Evolutionary conservation across 768 basidiomycete species (phyloP).

Genomic region (Xerocomellus dryophilus): DNA sequence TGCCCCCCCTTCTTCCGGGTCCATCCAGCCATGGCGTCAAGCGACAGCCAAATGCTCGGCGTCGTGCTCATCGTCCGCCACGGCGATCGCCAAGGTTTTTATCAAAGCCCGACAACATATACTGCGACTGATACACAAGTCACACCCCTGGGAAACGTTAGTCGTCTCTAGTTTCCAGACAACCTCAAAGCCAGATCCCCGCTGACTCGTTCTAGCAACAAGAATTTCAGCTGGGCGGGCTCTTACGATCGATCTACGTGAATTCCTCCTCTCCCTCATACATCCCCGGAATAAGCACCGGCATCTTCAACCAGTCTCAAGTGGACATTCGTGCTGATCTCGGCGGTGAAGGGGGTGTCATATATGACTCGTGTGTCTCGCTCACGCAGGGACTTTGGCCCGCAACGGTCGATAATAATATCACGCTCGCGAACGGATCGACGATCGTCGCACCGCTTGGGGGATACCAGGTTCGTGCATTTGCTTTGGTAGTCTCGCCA

Average conservation of each 20-base stretch:
- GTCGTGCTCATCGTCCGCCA: conserved; percentile 57
- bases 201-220: conserved; percentile 40
- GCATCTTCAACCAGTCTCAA: conserved; percentile 37
- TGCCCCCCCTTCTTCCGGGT: not conserved
- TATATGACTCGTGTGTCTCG: conserved; percentile 62
- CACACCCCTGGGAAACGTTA: conserved; percentile 66
- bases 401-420: conserved; percentile 41
- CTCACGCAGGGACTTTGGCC: conserved; percentile 71
- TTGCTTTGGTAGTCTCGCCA: not conserved
- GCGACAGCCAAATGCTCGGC: conserved; percentile 42
- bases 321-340: conserved; percentile 59
- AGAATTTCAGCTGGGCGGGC: conserved; percentile 54
- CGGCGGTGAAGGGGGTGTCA: conserved; percentile 67
- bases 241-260: conserved; percentile 53
- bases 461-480: conserved; percentile 56
- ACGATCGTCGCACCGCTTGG: conserved; percentile 53
- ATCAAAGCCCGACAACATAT: conserved; percentile 59
- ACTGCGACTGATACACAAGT: conserved; percentile 54
- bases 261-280: conserved; percentile 50
- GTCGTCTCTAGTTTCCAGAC: conserved; percentile 5
- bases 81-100: conserved; percentile 64
- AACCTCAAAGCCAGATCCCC: not conserved
- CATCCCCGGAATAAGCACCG: conserved; percentile 41
- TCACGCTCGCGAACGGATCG: conserved; percentile 64
- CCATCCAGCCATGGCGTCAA: conserved; percentile 13